Base-by-base conservation (phyloP, 495 filamentous ascomycete species). In the Cenococcum geophilum region DNA sequence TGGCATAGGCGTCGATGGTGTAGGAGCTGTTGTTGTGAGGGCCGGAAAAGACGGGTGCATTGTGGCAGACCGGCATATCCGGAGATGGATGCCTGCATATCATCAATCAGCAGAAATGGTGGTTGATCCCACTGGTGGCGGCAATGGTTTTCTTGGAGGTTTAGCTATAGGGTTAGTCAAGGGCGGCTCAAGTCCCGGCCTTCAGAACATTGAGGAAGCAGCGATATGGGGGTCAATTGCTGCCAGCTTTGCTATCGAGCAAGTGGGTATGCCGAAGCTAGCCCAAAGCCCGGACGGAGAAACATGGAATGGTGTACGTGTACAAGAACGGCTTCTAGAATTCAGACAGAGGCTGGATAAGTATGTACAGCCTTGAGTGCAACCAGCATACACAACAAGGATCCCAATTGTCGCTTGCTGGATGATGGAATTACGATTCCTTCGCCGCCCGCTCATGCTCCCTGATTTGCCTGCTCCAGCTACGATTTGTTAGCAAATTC, bases 121-220 rank as follows among this genome's bases (percentile, higher is more conserved):
- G 8, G 76, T 95, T 16, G 93, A 98, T 73, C 92, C 92, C 0
- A 98, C 93, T 0, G 93, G 93, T n/a, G 93, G 92, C 21, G 93
- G 93, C 0, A 98, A 98, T 72, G 85, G 87, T 0, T 98, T 96
- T 68, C 78, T 97, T 0, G 93, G 93, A 8, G 93, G 82, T 4
- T 69, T 96, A n/a, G 80, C 84, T 0, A 83, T 92, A 22, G 90
- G 86, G 1, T 73, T 96, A 61, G 83, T 86, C 14, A 78, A 85
- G 59, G 66, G 66, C 34, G 60, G 60, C 14, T 45, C 58, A 36
- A 23, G 63, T n/a, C 66, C 74, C 8, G 71, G 73, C 42, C 42
- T 71, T n/a, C 56, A 73, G 22, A 76, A 79, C 58, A 59, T 92
- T 18, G 80, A 85, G 36, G 79, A 86, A 66, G 91, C 91, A 5